Conservation (phyloP, 179 eudicot species). For the Beta corolliflora region DNA sequence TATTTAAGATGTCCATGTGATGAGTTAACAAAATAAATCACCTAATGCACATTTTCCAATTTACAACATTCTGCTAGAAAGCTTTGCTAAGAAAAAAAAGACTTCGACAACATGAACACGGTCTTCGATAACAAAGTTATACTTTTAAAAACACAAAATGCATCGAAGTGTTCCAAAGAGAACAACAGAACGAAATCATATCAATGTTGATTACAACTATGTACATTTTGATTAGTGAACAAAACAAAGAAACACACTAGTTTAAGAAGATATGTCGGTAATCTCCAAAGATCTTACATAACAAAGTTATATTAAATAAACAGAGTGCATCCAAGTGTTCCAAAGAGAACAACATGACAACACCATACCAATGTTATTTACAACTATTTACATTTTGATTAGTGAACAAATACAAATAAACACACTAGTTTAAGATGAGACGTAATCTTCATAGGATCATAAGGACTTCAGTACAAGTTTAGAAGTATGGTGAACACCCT, state of each 20-base stretch:
- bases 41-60: no score
- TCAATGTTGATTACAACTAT: slow-evolving; percentile 31
- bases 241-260: no score
- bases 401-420: background rate
- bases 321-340: slow-evolving; percentile 4
- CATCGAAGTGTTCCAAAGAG: background rate
- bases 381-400: slow-evolving; percentile 33
- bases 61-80: background rate
- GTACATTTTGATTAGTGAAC: slow-evolving; percentile 24
- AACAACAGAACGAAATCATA: background rate
- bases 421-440: background rate
- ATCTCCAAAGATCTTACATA: slow-evolving; percentile 30
- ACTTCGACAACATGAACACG: background rate
- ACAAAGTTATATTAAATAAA: background rate
- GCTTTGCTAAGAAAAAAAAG: background rate
- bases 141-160: background rate
- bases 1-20: no score
- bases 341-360: background rate
- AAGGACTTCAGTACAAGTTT: slow-evolving; percentile 66
- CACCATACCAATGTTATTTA: slow-evolving; percentile 26
- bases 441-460: slow-evolving; percentile 26
- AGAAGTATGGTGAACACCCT: slow-evolving; percentile 64
- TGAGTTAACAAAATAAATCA: no score
- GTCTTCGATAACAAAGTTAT: background rate
- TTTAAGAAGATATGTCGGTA: background rate